Evolutionary conservation across 2,329 filamentous ascomycete species (phyloP), one percentile per base, ranked within the genome.

Genomic region (Pseudogymnoascus sp.): DNA sequence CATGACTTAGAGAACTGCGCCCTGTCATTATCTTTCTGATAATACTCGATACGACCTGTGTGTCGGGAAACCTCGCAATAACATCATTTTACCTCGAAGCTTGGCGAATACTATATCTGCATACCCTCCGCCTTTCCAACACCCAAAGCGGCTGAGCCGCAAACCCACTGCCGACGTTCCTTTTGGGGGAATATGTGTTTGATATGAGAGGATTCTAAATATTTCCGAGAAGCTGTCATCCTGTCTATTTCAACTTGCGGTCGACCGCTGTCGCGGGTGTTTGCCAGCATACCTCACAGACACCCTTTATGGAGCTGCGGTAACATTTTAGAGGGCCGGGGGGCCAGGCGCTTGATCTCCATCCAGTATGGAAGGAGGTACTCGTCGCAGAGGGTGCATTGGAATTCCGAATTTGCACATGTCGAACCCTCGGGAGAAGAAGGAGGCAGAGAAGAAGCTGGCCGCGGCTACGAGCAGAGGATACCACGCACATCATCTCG

Each of bases 191-290:
- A 69, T 71, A 73, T 73, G 72, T 70, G 69, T 70, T 62, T 74
- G 69, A 68, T 69, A 74, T 74, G 72, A 74, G 65, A 69, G 67
- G 65, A 66, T 51, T 67, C 65, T 66, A 64, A 68, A 71, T 69
- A 69, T 64, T 65, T 62, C 63, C 65, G 65, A 71, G 74, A 75
- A 73, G 69, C 72, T 67, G 74, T 73, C 77, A 79, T 75, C 73
- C 77, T 79, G 77, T 79, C 76, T 79, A 72, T 75, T 72, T 69
- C 73, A 73, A 70, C 67, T 67, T 71, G 72, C 71, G 71, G 71
- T 69, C 71, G 73, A 72, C 75, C 77, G 74, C 76, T 74, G 64
- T 74, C 73, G 77, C 77, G 77, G 76, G 75, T 75, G 73, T 74
- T 76, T 74, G 72, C 73, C 72, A 75, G 74, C 74, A 77, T 77